phyloP scores from a whole-genome alignment of 2,329 filamentous ascomycete species.

The Pseudocercospora ulei region DNA sequence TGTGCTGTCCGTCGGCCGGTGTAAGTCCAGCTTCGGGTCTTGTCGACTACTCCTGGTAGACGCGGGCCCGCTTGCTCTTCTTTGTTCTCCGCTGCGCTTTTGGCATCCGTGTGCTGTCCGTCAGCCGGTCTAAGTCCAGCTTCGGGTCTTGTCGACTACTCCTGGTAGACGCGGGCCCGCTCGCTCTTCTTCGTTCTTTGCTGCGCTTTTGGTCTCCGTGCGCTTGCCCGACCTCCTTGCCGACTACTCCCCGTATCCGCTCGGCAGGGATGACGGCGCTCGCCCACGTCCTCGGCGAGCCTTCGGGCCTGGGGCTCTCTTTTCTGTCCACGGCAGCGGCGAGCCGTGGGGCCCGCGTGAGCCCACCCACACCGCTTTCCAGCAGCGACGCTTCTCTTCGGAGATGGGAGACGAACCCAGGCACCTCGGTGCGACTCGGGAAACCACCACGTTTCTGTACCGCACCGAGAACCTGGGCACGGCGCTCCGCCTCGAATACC shows the following conservation, averaged over 20 bases:
- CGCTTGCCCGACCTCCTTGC: conserved; percentile 2
- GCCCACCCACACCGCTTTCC: background rate
- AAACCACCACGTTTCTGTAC: conserved; percentile 5
- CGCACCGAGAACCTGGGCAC: background rate
- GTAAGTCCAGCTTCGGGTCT: conserved; percentile 5
- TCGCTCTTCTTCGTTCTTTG: conserved; percentile 2
- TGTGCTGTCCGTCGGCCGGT: conserved; percentile 7
- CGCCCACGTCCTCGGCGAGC: background rate
- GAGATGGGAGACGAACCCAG: conserved; percentile 6
- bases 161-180: conserved; percentile 1
- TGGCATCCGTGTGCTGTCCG: background rate
- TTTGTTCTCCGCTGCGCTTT: background rate
- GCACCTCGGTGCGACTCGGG: conserved; percentile 1
- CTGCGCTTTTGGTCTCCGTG: background rate
- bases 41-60: background rate
- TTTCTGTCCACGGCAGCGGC: conserved; percentile 1
- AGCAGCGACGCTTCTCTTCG: conserved; percentile 5
- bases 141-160: background rate
- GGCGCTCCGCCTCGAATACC: background rate
- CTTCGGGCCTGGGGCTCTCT: background rate
- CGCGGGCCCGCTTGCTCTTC: background rate
- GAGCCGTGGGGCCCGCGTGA: conserved; percentile 1
- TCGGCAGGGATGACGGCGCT: background rate
- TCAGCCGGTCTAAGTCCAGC: background rate
- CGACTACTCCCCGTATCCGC: conserved; percentile 1